Evolutionary conservation across 352 stramenopile species (phyloP), one percentile per base, ranked within the genome.

Genomic region (Globisporangium echinulatum): DNA sequence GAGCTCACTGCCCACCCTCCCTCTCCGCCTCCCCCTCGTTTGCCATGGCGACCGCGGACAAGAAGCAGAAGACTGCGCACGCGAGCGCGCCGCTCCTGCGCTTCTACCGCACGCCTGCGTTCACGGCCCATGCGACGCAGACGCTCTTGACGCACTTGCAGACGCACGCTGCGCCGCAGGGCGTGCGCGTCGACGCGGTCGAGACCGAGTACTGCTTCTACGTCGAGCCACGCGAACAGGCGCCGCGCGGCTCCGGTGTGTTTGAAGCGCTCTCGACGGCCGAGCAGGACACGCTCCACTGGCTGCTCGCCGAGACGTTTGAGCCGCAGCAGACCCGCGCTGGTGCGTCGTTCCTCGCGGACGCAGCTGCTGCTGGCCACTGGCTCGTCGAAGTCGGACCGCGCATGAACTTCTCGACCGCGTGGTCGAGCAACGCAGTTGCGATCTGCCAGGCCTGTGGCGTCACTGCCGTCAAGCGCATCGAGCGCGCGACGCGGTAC

Each of bases 381-480:
- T 95, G 68, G 70, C 68, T 98, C 5, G 69, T 99, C 0, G 97
- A 99, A 73, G 96, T 99, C 56, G 97, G 97, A 14, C 97, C 97
- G 33, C 96, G 97, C 15, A 92, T 99, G 80, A 98, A 94, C 56
- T 99, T 99, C 70, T 97, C 94, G 13, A 98, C 96, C 10, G 95
- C 97, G 7, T 99, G 97, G 82, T 99, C 93, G 49, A 98, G 94
- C 43, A 99, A 99, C 71, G 97, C 97, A 25, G 88, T 97, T 5
- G 92, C 91, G 58, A 99, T 99, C 67, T 99, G 92, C 72, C 72
- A 96, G 40, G 90, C 93, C 0, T 99, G 94, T 62, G 94, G 94
- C 48, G 69, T 99, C 37, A 68, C 72, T 5, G 62, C 71, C 25
- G 79, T 99, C 61, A 88, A 85, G 61, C 85, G 97, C 59, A 91